Evolutionary conservation across 306 rosid genomes (phyloP).

Genomic region (Cicer chorassanicum): DNA sequence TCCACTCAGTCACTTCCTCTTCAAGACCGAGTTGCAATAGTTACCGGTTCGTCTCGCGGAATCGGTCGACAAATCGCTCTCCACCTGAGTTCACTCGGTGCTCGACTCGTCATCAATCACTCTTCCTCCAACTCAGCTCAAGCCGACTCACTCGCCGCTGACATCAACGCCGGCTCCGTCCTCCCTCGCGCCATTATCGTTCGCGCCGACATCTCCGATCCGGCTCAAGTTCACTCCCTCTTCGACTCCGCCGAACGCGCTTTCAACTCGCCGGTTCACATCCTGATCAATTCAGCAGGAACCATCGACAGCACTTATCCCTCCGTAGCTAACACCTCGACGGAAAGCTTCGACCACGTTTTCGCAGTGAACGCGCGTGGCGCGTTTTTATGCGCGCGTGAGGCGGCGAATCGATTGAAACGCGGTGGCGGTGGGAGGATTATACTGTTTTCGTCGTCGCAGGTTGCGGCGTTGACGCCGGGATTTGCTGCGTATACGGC

Average conservation of each 20-base stretch:
- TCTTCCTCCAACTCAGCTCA: conserved; percentile 49
- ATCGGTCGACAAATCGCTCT: conserved; percentile 59
- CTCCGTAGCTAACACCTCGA: conserved; percentile 39
- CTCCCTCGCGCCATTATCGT: conserved; percentile 46
- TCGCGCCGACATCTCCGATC: conserved; percentile 60
- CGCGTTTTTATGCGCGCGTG: conserved; percentile 57
- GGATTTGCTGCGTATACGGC: conserved; percentile 51
- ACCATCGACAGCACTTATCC: conserved; percentile 46
- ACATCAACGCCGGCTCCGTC: conserved; percentile 41
- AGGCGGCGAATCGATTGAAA: conserved; percentile 57
- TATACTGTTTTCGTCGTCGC: conserved; percentile 52
- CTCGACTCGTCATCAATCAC: conserved; percentile 53
- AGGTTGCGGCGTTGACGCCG: conserved; percentile 47
- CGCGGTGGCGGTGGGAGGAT: conserved; percentile 65
- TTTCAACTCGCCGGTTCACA: conserved; percentile 52
- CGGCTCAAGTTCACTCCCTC: conserved; percentile 53
- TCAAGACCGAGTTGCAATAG: conserved; percentile 52
- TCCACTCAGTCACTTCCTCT: conserved; percentile 23
- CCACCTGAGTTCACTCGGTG: conserved; percentile 57
- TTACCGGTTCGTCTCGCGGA: conserved; percentile 70
- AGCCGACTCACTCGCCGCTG: conserved; percentile 50
- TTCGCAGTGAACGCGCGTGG: conserved; percentile 56
- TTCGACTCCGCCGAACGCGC: conserved; percentile 58
- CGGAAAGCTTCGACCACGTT: conserved; percentile 52
- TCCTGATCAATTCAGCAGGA: conserved; percentile 61